Evolutionary conservation across 148 eudicot genomes (phyloP).

Genomic region (Nepenthes gracilis): DNA sequence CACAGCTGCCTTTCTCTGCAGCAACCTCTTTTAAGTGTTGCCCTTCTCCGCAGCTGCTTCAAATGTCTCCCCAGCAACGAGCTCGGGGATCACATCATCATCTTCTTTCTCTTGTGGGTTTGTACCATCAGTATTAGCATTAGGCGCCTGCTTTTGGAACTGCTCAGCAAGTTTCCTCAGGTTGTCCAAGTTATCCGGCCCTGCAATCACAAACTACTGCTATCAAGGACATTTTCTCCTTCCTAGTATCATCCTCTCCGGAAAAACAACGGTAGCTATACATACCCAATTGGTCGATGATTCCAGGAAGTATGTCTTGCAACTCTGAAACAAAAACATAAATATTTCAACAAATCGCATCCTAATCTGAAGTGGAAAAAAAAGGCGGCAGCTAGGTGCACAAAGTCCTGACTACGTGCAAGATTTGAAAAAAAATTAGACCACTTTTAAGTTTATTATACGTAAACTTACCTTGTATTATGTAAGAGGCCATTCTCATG

Average conservation of each 20-base stretch:
- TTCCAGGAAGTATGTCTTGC: slow-evolving; percentile 81
- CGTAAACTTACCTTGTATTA: too few relatives aligned
- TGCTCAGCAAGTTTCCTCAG: slow-evolving; percentile 65
- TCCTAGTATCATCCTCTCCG: neutral
- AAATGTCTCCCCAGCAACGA: slow-evolving; percentile 74
- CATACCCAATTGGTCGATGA: slow-evolving; percentile 76
- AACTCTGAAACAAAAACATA: slow-evolving; percentile 35
- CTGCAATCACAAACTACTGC: slow-evolving; percentile 7
- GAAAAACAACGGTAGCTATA: neutral
- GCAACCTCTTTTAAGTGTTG: slow-evolving; percentile 32
- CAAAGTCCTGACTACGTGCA: too few relatives aligned
- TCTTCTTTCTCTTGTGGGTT: slow-evolving; percentile 41
- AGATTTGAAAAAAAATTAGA: too few relatives aligned
- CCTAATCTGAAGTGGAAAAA: too few relatives aligned
- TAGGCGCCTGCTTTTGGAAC: slow-evolving; percentile 48
- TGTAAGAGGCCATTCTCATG: too few relatives aligned
- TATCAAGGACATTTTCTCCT: neutral
- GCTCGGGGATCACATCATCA: slow-evolving; percentile 92
- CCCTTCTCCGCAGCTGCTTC: slow-evolving; percentile 77
- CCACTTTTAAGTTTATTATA: too few relatives aligned
- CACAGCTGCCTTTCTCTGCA: slow-evolving; percentile 37
- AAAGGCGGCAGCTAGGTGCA: too few relatives aligned
- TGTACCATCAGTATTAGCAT: neutral
- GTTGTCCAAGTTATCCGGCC: slow-evolving; percentile 84
- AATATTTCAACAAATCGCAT: too few relatives aligned